A percentile compares a stretch with the other conserved stretches of the same genome.
Evolutionary conservation across 306 rosid genomes (phyloP).

Genomic region (Mimosa bimucronata): DNA sequence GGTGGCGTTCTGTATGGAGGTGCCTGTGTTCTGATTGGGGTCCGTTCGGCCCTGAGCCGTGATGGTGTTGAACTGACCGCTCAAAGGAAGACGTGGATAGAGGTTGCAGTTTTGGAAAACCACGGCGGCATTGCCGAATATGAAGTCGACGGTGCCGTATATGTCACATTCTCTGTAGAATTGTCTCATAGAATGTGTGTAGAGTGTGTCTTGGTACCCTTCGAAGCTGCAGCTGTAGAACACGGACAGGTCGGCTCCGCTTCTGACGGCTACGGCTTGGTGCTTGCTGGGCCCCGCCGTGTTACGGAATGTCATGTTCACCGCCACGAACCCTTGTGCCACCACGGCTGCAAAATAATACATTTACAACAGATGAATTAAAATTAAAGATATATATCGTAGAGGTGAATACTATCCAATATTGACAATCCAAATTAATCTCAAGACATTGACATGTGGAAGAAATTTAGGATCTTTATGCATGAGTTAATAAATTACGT

Average conservation of each 20-base stretch:
- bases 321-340: constrained; percentile 69
- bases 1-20: constrained; percentile 43
- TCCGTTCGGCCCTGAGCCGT: constrained; percentile 60
- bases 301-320: constrained; percentile 47
- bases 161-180: constrained; percentile 59
- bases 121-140: constrained; percentile 52
- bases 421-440: too few species aligned
- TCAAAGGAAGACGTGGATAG: constrained; percentile 44
- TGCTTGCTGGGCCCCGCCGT: constrained; percentile 53
- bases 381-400: too few species aligned
- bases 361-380: not conserved
- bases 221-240: constrained; percentile 62
- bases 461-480: too few species aligned
- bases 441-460: not conserved
- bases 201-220: constrained; percentile 59
- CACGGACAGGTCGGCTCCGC: constrained; percentile 47
- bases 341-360: constrained; percentile 62
- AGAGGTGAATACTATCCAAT: too few species aligned
- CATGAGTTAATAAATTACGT: too few species aligned
- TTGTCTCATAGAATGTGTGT: constrained; percentile 53
- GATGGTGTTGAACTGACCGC: constrained; percentile 51
- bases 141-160: constrained; percentile 57
- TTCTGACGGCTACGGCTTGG: constrained; percentile 60
- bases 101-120: constrained; percentile 59
- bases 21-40: constrained; percentile 54